Base-by-base conservation (phyloP, 805 yeast species). In the Barnettozyma salicaria region DNA sequence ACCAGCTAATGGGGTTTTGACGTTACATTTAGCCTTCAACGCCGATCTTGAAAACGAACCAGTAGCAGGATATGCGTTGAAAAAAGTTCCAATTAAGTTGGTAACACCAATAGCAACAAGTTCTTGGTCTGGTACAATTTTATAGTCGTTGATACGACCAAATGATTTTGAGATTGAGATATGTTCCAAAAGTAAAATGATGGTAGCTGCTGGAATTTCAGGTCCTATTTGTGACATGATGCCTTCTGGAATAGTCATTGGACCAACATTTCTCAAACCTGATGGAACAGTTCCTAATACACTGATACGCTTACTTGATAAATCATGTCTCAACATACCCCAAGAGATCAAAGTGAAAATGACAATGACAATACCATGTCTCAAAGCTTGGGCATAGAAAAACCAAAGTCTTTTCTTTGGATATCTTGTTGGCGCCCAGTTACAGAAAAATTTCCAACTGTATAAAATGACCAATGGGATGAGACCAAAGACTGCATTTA, bases 41-140 rank as follows among this genome's bases (percentile, higher is more conserved):
- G 97, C 97, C 30, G 96, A 83, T 67, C 97, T 80, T 14, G 95
- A 84, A 61, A 89, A 89, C 1, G 97, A 89, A 31, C 97, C 97
- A 5, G 97, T 89, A 7, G 95, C 88, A 7, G 97, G 97, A 59
- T 89, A 89, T 7, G 97, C 96, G 53, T 76, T 72, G 74, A 89
- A 89, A 56, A 88, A 86, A 16, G 95, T 86, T 49, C 96, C 96
- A 49, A 89, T 70, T 58, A 89, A 70, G 63, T 89, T 89, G 37
- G 92, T 81, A 31, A 82, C 84, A 53, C 97, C 97, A 60, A 89
- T 89, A 28, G 97, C 96, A 54, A 89, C 74, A 38, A 89, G 72
- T 61, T 89, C 97, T 68, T 89, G 97, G 63, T 89, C 90, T 33
- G 97, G 96, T 42, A 80, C 74, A 51, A 89, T 80, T 52, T 85